phyloP scores from a whole-genome alignment of 345 rosid genomes.

The Hevea brasiliensis region DNA sequence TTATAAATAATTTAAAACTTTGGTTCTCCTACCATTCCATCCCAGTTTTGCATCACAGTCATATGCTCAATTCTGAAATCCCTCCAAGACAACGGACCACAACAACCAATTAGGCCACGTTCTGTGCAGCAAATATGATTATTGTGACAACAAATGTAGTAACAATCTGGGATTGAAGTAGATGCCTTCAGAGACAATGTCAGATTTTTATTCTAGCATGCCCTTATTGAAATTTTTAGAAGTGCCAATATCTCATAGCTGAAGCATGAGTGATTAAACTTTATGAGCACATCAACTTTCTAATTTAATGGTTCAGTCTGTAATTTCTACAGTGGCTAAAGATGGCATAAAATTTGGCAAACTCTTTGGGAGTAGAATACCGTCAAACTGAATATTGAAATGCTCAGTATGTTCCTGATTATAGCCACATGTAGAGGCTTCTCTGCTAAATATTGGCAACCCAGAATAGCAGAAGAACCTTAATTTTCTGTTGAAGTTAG shows the following conservation, averaged over 20 bases:
- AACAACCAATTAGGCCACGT: too few relatives aligned
- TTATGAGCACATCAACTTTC: too few relatives aligned
- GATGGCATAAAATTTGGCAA: neutral
- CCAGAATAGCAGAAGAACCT: slow-evolving; percentile 5
- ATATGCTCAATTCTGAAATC: too few relatives aligned
- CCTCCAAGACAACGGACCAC: too few relatives aligned
- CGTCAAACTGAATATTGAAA: slow-evolving; percentile 13
- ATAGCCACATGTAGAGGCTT: neutral
- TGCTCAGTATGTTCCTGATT: slow-evolving; percentile 1
- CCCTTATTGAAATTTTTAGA: neutral
- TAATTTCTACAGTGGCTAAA: neutral
- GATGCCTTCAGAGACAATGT: slow-evolving; percentile 2
- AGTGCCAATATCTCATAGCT: neutral
- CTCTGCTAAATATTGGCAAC: slow-evolving; percentile 6
- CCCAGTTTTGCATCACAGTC: too few relatives aligned
- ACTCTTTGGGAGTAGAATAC: neutral
- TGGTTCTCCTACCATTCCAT: too few relatives aligned
- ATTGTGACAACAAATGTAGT: neutral
- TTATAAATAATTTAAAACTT: too few relatives aligned
- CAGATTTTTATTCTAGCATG: slow-evolving; percentile 2
- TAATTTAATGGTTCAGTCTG: neutral
- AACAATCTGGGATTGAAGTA: neutral
- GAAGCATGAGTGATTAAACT: too few relatives aligned
- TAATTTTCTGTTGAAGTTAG: slow-evolving; percentile 5
- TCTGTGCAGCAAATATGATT: neutral